Conservation (phyloP, 345 rosid species). For the Turritis glabra region DNA sequence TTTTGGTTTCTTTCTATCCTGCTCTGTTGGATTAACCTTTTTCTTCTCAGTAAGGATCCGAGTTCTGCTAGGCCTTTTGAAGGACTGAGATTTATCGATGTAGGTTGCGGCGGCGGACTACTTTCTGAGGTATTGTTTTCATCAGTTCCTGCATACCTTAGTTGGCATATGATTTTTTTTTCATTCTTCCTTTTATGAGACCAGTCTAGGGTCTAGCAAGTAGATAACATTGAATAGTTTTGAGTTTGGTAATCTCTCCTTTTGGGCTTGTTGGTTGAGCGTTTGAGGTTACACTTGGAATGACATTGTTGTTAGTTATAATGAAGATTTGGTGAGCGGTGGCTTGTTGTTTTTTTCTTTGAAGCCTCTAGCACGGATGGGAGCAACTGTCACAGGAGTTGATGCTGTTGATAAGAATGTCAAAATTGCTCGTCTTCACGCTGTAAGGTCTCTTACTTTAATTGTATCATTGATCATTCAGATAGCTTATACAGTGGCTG, state of each 20-base stretch:
- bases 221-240: neutral
- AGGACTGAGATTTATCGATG: conserved; percentile 74
- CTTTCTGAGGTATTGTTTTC: conserved; percentile 76
- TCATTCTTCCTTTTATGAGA: neutral
- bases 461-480: neutral
- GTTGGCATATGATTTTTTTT: neutral
- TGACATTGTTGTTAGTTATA: conserved; percentile 11
- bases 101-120: conserved; percentile 96
- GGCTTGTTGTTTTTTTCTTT: conserved; percentile 28
- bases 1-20: neutral
- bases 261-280: neutral
- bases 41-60: conserved; percentile 74
- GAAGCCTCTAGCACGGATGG: conserved; percentile 98
- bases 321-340: conserved; percentile 3
- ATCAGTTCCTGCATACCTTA: neutral
- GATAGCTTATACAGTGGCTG: neutral
- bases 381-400: conserved; percentile 88
- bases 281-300: conserved; percentile 1
- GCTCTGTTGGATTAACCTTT: neutral
- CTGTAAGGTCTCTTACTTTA: conserved; percentile 57
- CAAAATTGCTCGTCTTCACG: conserved; percentile 87
- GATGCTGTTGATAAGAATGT: conserved; percentile 94
- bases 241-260: neutral
- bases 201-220: neutral
- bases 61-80: conserved; percentile 70